Percentiles rank a stretch among this genome's conserved stretches.
Evolutionary conservation across 768 basidiomycete genomes (phyloP).

Genomic region (Hericium rajendrae): DNA sequence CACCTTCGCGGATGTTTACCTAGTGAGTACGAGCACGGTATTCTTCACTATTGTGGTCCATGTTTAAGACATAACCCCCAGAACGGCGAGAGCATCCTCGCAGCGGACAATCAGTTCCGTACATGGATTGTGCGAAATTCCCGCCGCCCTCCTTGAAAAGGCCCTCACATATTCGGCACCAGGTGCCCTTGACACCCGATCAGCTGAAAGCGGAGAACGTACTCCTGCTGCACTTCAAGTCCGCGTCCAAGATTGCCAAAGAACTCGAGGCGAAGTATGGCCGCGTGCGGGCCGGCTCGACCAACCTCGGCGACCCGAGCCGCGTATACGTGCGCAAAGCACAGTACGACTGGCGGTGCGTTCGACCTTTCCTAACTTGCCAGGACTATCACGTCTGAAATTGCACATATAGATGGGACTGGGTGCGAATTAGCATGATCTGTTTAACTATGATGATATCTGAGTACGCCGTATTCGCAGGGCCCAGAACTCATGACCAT

Average conservation of each 20-base stretch:
- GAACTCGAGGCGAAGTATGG: constrained; percentile 56
- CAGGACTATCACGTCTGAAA: too few species aligned
- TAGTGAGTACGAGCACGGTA: constrained; percentile 35
- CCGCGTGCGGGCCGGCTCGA: constrained; percentile 40
- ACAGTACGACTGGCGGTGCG: constrained; percentile 73
- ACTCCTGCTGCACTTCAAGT: background rate
- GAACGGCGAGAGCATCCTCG: background rate
- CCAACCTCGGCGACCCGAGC: constrained; percentile 84
- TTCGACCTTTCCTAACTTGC: too few species aligned
- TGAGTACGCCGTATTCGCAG: too few species aligned
- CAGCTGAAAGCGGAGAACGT: background rate
- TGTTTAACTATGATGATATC: too few species aligned
- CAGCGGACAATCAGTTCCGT: constrained; percentile 72
- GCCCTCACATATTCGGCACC: constrained; percentile 34
- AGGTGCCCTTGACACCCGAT: constrained; percentile 48
- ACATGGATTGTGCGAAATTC: constrained; percentile 38
- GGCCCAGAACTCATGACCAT: constrained; percentile 82
- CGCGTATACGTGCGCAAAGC: constrained; percentile 89
- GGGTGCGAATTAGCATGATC: too few species aligned
- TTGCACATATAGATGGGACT: constrained; percentile 91
- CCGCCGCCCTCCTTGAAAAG: constrained; percentile 51
- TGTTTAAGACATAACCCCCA: background rate
- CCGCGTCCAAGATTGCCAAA: constrained; percentile 42
- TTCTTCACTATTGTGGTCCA: too few species aligned
- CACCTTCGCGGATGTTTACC: constrained; percentile 65